phyloP scores from a whole-genome alignment of 306 rosid species.

The Prunus mume region DNA sequence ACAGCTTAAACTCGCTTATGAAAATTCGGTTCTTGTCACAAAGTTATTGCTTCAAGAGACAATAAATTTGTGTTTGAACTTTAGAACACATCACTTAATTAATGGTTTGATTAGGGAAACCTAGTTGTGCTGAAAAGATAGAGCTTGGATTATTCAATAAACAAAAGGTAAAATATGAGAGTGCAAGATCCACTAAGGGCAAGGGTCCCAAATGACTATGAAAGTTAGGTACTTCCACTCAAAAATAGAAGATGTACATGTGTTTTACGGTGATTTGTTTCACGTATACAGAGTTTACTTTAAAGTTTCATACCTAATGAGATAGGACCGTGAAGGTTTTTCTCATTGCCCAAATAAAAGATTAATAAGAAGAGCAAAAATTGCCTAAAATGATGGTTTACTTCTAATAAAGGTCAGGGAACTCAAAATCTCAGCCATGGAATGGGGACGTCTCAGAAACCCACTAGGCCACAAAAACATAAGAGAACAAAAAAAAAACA shows the following conservation, averaged over 20 bases:
- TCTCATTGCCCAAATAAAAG: not conserved
- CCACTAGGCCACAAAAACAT: slow-evolving; percentile 33
- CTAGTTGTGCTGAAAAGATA: not conserved
- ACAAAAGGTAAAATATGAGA: not conserved
- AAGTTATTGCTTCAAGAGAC: not conserved
- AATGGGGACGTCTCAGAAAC: slow-evolving; percentile 25
- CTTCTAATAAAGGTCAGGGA: slow-evolving; percentile 35
- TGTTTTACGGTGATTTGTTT: not conserved
- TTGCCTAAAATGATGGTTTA: slow-evolving; percentile 43
- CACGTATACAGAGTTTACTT: not conserved
- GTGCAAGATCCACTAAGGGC: not conserved
- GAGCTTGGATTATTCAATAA: not conserved
- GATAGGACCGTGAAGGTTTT: not conserved
- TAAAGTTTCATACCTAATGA: not conserved
- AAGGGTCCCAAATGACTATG: not conserved
- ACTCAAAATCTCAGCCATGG: slow-evolving; percentile 58
- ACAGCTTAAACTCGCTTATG: not conserved
- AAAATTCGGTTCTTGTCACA: not conserved
- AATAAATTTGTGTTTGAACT: not conserved
- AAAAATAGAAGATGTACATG: not conserved
- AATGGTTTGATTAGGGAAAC: not conserved
- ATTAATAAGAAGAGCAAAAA: slow-evolving; percentile 14
- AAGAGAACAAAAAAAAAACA: slow-evolving; percentile 28
- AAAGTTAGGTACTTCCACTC: slow-evolving; percentile 9
- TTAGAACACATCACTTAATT: not conserved